Evolutionary conservation across 208 protist genomes (phyloP).

Genomic region (Leishmania tropica): DNA sequence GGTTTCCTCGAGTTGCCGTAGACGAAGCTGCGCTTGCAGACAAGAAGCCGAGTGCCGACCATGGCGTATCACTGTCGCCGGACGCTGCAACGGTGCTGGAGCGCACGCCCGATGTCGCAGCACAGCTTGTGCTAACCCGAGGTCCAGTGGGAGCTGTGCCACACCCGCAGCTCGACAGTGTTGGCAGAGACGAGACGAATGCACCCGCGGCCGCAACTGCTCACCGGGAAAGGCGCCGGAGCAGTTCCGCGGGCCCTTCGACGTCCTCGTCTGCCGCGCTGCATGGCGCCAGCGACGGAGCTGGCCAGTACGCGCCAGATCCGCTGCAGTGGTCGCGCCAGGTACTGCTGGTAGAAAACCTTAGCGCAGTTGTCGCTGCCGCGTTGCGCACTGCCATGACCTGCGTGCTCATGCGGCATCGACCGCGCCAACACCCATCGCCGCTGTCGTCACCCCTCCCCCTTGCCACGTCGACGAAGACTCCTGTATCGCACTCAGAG

Average conservation of each 20-base stretch:
- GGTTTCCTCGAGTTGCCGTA: neutral
- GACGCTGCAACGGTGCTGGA: neutral
- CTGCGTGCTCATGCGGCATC: conserved; percentile 18
- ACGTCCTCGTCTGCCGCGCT: neutral
- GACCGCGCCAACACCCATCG: neutral
- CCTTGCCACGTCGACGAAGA: neutral
- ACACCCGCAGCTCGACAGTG: conserved; percentile 9
- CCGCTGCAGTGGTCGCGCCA: conserved; percentile 54
- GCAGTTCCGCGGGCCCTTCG: neutral
- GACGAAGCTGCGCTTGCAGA: neutral
- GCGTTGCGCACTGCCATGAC: conserved; percentile 34
- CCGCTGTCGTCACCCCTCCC: neutral
- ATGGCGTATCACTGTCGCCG: neutral
- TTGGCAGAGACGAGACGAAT: neutral
- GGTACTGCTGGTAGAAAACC: conserved; percentile 57
- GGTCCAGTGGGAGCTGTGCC: conserved; percentile 24
- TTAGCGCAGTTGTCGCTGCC: conserved; percentile 42
- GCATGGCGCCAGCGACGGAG: neutral
- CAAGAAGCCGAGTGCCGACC: neutral
- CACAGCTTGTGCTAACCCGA: conserved; percentile 11
- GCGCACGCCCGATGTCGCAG: neutral
- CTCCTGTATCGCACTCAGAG: neutral
- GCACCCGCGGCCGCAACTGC: neutral
- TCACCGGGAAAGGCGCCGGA: neutral
- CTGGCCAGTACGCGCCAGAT: conserved; percentile 22